phyloP scores from a whole-genome alignment of 805 yeast species.

The Torulaspora franciscae region DNA sequence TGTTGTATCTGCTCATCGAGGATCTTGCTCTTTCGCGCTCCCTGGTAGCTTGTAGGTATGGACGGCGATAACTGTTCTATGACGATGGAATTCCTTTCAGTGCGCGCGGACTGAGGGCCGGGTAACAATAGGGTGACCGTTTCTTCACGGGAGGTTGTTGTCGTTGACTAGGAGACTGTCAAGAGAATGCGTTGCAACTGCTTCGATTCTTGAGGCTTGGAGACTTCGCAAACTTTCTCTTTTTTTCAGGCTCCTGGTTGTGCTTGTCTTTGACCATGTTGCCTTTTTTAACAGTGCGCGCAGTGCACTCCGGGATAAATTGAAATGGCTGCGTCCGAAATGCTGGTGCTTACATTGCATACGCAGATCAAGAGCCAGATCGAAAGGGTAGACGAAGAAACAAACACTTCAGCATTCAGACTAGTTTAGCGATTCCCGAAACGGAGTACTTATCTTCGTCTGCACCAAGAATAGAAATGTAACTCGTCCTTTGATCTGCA shows the following conservation, averaged over 20 bases:
- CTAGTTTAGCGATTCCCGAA: neutral
- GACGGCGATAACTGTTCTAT: neutral
- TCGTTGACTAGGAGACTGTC: too few relatives aligned
- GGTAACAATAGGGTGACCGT: too few relatives aligned
- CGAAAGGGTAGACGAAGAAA: neutral
- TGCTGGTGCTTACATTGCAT: constrained; percentile 2
- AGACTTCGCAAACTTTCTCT: neutral
- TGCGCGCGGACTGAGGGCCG: too few relatives aligned
- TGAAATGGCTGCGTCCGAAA: constrained; percentile 5
- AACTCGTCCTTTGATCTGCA: constrained; percentile 4
- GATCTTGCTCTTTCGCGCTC: neutral
- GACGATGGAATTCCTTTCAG: too few relatives aligned
- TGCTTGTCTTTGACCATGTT: neutral
- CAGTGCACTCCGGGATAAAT: constrained; percentile 3
- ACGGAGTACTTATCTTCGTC: neutral
- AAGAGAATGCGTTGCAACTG: too few relatives aligned
- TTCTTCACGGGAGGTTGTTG: too few relatives aligned
- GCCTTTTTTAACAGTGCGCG: neutral
- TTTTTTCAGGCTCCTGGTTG: neutral
- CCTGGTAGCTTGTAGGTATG: neutral
- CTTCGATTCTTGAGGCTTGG: too few relatives aligned
- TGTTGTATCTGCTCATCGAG: constrained; percentile 13
- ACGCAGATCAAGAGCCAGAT: neutral
- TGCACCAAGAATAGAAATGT: constrained; percentile 5
- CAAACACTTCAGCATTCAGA: neutral